Conservation (phyloP, 306 rosid genomes). For the Quillaja saponaria region DNA sequence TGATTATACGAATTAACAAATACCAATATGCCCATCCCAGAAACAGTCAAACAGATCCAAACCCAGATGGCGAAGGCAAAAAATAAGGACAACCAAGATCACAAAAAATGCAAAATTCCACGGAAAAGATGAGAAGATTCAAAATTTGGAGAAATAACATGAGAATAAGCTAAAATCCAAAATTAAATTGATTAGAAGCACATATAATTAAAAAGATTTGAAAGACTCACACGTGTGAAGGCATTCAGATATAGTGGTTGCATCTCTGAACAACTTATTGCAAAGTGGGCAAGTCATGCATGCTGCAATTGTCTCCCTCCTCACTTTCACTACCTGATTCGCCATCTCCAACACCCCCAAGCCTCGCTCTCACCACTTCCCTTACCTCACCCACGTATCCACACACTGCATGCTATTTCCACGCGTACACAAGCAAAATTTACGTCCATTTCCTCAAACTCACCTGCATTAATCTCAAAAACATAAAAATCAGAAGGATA, state of each 20-base stretch:
- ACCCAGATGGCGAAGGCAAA: slow-evolving; percentile 38
- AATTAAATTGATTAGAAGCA: neutral
- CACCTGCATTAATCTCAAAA: slow-evolving; percentile 43
- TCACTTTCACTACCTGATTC: slow-evolving; percentile 67
- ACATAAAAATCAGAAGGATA: slow-evolving; percentile 17
- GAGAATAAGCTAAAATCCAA: neutral
- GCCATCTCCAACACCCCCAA: slow-evolving; percentile 50
- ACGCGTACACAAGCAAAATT: slow-evolving; percentile 29
- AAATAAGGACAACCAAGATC: slow-evolving; percentile 27
- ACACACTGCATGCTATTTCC: slow-evolving; percentile 63
- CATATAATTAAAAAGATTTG: neutral
- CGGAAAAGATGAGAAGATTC: slow-evolving; percentile 16
- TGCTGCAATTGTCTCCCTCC: slow-evolving; percentile 66
- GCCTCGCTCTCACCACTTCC: slow-evolving; percentile 20
- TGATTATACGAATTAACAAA: slow-evolving; percentile 36
- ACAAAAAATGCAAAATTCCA: slow-evolving; percentile 4
- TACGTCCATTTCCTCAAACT: slow-evolving; percentile 55
- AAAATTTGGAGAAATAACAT: slow-evolving; percentile 25
- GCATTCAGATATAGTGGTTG: slow-evolving; percentile 94
- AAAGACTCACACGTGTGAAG: slow-evolving; percentile 89
- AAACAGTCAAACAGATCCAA: slow-evolving; percentile 31
- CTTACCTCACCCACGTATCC: slow-evolving; percentile 38
- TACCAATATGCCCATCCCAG: slow-evolving; percentile 21
- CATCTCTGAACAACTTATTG: slow-evolving; percentile 67
- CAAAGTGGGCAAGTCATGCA: slow-evolving; percentile 98